Evolutionary conservation across 2,329 filamentous ascomycete genomes (phyloP), one percentile per base, ranked within the genome.

Genomic region (Xylaria sp.): DNA sequence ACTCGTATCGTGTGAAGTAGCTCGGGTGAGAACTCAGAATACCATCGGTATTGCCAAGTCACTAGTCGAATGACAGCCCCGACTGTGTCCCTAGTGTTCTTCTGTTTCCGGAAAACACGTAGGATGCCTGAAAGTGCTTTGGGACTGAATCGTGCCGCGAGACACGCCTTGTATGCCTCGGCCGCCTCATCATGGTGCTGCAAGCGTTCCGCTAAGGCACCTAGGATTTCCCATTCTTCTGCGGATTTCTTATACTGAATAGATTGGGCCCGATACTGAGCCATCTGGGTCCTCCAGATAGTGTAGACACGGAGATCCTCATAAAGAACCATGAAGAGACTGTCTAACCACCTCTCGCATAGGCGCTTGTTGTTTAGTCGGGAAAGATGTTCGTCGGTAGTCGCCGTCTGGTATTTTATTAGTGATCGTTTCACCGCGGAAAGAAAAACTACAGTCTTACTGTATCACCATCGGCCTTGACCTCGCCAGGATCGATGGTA

Each of bases 21-120:
- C 67, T 93, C 89, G 0, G 95, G 95, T 17, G 93, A 97, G 79
- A 99, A 99, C 85, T 99, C 95, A 58, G 93, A 97, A 80, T 99
- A 99, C 95, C 95, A 99, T 69, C 95, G 85, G 79, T 97, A 99
- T 79, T 99, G 95, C 95, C 95, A 99, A 11, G 94, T 95, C 33
- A 98, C 92, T 41, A 99, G 81, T 54, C 93, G 84, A 67, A 99
- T 97, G 60, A 97, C 83, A n/a, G 91, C 89, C 27, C 88, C 90
- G 6, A 98, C 85, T 59, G 89, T 92, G 63, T 93, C 90, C 63
- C 92, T 83, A 3, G 91, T 93, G 77, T 91, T 92, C 71, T 90
- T 91, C 60, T 85, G 84, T 73, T 86, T 86, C 77, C 96, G 90
- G 69, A 93, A 92, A 48, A 92, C 84, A 56, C 87, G 88, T 52